Base-by-base conservation (phyloP, 495 filamentous ascomycete genomes). In the Aspergillus carlsbadensis region DNA sequence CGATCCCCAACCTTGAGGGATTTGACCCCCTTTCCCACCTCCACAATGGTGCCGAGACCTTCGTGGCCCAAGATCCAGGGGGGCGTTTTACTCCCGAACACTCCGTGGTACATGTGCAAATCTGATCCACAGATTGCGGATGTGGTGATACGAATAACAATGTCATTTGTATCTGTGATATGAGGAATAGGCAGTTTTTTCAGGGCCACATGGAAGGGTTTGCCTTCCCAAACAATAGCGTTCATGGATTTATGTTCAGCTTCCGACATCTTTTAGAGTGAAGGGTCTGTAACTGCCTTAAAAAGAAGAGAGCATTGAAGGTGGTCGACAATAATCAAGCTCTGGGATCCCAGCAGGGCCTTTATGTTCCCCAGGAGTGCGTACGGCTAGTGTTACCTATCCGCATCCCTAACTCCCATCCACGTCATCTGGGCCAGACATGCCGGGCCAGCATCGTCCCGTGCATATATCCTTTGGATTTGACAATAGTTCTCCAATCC, bases 51-150 rank as follows among this genome's bases (percentile, higher is more conserved):
- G n/a, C 52, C 40, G n/a, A 54, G 29, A 1, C 21, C 52, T 35
- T 54, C 52, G 17, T 54, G 40, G 40, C 52, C 52, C 52, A 75
- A 62, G 3, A 45, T 54, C 46, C 56, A 65, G 20, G 63, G 59
- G 1, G 50, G 40, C 4, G 48, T 35, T 24, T 40, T 53, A 8
- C 52, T 54, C 10, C 52, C 62, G 7, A 37, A 42, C 21, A 41
- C 21, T 0, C 66, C 66, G 36, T 52, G 60, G 34, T 64, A 67
- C 7, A 33, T 55, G 24, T 70, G 70, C 0, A 73, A 48, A 44
- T 73, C 68, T 0, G 65, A 39, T 0, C 71, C 66, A 44, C 69
- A 72, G 42, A 76, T 67, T 11, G 63, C 68, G 3, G 69, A 26
- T 0, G 52, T 57, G 13, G 61, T 71, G 40, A 71, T 53, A 10